Percentiles rank a stretch among this genome's conserved stretches.
phyloP scores from a whole-genome alignment of 306 rosid species.

The Prosopis cineraria region DNA sequence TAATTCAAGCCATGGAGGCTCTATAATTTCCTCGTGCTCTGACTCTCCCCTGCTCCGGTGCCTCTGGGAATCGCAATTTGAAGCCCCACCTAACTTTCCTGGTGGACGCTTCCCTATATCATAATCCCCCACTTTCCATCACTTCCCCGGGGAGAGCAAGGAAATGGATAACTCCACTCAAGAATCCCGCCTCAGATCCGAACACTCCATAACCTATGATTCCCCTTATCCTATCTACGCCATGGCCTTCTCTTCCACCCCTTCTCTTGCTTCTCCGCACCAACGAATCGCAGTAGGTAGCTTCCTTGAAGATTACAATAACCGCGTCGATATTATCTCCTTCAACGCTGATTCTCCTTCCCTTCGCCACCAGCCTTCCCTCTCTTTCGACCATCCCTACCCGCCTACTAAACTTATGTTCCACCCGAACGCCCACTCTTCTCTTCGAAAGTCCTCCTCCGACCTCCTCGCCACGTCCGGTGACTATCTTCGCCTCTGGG shows the following conservation, averaged over 20 bases:
- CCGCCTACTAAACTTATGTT: constrained; percentile 98
- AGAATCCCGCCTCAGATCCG: constrained; percentile 66
- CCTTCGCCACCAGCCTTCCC: constrained; percentile 55
- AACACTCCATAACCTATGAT: constrained; percentile 64
- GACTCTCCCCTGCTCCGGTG: not conserved
- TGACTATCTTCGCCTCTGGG: constrained; percentile 98
- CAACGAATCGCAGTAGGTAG: constrained; percentile 80
- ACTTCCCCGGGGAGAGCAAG: constrained; percentile 7
- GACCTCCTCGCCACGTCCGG: constrained; percentile 94
- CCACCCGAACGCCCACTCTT: constrained; percentile 58
- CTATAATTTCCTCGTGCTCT: not conserved
- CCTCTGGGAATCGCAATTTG: not conserved
- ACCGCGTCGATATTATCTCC: constrained; percentile 82
- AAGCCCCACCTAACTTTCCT: constrained; percentile 21
- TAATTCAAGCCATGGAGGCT: not conserved
- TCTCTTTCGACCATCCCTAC: constrained; percentile 94
- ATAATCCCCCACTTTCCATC: not conserved
- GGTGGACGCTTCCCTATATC: not conserved
- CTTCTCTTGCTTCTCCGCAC: constrained; percentile 31
- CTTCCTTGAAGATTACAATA: constrained; percentile 80
- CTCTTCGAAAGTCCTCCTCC: constrained; percentile 46
- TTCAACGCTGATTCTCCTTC: constrained; percentile 75
- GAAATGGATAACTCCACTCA: constrained; percentile 73
- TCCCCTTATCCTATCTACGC: constrained; percentile 82
- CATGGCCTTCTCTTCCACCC: constrained; percentile 64